phyloP scores from a whole-genome alignment of 306 rosid species.

The Vigna unguiculata region DNA sequence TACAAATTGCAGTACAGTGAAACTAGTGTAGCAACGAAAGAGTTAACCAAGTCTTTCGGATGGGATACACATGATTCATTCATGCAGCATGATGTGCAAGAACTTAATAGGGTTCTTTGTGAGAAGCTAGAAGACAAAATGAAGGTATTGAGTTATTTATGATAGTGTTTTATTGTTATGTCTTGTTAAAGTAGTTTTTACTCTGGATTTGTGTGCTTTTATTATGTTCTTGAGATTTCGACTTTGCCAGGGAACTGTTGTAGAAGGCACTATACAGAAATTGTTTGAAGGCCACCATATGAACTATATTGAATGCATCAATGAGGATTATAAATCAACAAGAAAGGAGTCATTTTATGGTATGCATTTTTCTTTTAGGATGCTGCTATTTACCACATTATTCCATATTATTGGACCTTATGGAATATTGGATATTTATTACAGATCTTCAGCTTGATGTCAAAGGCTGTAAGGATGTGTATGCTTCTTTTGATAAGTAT shows the following conservation, averaged over 20 bases:
- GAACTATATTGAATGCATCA: slow-evolving; percentile 94
- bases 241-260: slow-evolving; percentile 86
- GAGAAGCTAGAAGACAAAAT: slow-evolving; percentile 97
- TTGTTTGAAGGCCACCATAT: slow-evolving; percentile 97
- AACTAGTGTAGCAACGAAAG: slow-evolving; percentile 91
- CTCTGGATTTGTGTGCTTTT: slow-evolving; percentile 37
- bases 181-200: slow-evolving; percentile 30
- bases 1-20: slow-evolving; percentile 92
- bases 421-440: slow-evolving; percentile 33
- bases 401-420: slow-evolving; percentile 23
- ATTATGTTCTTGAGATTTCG: slow-evolving; percentile 42
- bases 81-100: slow-evolving; percentile 99
- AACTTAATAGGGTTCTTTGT: slow-evolving; percentile 90
- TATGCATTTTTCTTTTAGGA: slow-evolving; percentile 46
- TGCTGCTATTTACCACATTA: slow-evolving; percentile 16
- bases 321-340: slow-evolving; percentile 89
- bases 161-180: slow-evolving; percentile 2
- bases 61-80: slow-evolving; percentile 97
- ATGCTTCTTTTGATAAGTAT: slow-evolving; percentile 92
- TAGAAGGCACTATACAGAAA: slow-evolving; percentile 94
- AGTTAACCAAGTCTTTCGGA: slow-evolving; percentile 93
- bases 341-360: slow-evolving; percentile 98
- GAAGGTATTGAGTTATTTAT: slow-evolving; percentile 69
- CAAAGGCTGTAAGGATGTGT: slow-evolving; percentile 92
- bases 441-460: slow-evolving; percentile 97